Base-by-base conservation (phyloP, 2,329 filamentous ascomycete genomes). In the Stemphylium beticola region DNA sequence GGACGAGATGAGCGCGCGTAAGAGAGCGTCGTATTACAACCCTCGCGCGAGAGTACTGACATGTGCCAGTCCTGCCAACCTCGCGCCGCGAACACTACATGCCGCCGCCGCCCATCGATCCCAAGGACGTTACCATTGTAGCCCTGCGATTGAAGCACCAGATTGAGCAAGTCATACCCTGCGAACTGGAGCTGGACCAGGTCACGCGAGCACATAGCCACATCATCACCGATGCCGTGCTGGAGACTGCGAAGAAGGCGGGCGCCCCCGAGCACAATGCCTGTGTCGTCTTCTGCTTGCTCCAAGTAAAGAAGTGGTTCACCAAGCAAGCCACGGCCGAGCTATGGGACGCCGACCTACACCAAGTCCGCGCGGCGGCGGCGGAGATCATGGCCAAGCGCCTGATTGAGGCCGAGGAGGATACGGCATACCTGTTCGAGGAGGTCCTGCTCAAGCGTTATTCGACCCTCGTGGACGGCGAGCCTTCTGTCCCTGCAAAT, bases 361-460 rank as follows among this genome's bases (percentile, higher is more conserved):
- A 96, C 73, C 78, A 87, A 37, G 79, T 95, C 33, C 86, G 93
- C 26, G 91, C 92, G 2, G 80, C 84, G 2, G 93, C 95, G 12
- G 96, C 92, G 71, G 92, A 97, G 74, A 87, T 97, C 42, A 89
- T 99, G 67, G 93, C 95, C 17, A 99, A 98, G 79, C 81, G 84
- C 55, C 90, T 88, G 63, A 98, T 99, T 69, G 95, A 99, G 76
- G 77, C 76, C 2, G 93, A 97, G 71, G 89, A 96, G 33, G 85
- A 98, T 66, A 81, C 86, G 55, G 78, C 85, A 31, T 96, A 92
- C 69, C 82, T 99, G 2, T 81, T 97, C 65, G 89, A 93, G 64
- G 83, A 89, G 12, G 80, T 96, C 2, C 82, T 99, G 14, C 86
- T 99, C 32, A 93, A 92, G 74, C 87, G 93, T 24, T 99, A 96